Base-by-base conservation (phyloP, 1,284 basidiomycete genomes). In the Leccinum pachyderme region DNA sequence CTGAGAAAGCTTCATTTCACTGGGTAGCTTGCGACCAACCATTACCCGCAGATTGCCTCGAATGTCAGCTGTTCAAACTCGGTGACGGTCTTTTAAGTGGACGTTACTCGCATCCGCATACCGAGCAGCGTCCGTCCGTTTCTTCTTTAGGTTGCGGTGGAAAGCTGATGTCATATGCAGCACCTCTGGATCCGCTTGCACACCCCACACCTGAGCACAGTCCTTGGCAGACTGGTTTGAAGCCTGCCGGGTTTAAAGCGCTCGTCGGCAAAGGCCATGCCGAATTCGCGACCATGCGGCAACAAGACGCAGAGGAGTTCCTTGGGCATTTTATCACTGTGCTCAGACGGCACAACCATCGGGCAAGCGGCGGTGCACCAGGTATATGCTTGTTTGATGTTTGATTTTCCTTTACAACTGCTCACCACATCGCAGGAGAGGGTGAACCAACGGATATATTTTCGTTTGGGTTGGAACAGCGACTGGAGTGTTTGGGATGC, bases 261-360 rank as follows among this genome's bases (percentile, higher is more conserved):
- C 81, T 98, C 13, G 83, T 98, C 35, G 96, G 96, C 3, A 91
- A 90, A 64, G 94, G 93, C 0, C 96, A 99, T 67, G 84, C 86
- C 50, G 96, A 98, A 74, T 99, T 99, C 67, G 81, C 91, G 31
- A 98, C 95, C 18, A 98, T 98, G 95, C 82, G 86, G 45, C 95
- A 99, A 73, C 96, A 99, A 71, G 96, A 99, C 67, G 86, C 95
- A 1, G 95, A 98, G 67, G 96, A 99, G 73, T 99, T 99, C 75
- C 80, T 99, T 57, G 81, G 84, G 52, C 84, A 96, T 72, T 74
- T 98, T 8, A 66, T 98, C 51, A 83, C 82, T 4, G 78, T 83
- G 15, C 73, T 97, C 13, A 79, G 91, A 50, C 74, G 85, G 60
- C 80, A 90, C 63, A 75, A 82, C 47, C 84, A 86, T 66, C 81